These are phyloP conservation scores for Limonium bicolor DNA, from an alignment of 148 eudicot genomes.

Conservation along the genomic window DNA sequence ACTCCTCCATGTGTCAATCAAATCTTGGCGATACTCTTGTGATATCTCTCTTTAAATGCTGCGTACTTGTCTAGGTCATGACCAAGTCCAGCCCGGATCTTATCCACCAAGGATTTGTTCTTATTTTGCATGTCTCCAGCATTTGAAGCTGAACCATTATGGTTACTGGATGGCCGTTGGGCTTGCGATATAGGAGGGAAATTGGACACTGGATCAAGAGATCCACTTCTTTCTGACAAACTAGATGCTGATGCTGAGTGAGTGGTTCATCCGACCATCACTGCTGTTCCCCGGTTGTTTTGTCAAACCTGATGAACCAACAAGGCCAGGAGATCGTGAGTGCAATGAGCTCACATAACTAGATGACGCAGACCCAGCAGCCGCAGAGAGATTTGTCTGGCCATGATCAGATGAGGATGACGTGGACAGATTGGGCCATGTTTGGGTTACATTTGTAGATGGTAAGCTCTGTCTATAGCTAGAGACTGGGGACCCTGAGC, in stretches of 20 bases:
- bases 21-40: constrained; percentile 70
- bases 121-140: constrained; percentile 65
- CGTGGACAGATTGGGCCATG: constrained; percentile 17
- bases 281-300: constrained; percentile 23
- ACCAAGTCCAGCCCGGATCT: constrained; percentile 59
- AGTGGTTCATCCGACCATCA: constrained; percentile 30
- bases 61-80: constrained; percentile 57
- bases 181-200: constrained; percentile 79
- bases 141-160: too few relatives aligned
- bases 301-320: constrained; percentile 25
- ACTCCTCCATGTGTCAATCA: constrained; percentile 46
- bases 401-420: constrained; percentile 24
- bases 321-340: constrained; percentile 16
- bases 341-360: constrained; percentile 34
- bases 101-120: constrained; percentile 87
- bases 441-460: constrained; percentile 4
- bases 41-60: constrained; percentile 66
- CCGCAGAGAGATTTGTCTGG: constrained; percentile 17
- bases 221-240: constrained; percentile 25
- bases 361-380: constrained; percentile 21
- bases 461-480: constrained; percentile 14
- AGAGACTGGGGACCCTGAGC: constrained; percentile 29
- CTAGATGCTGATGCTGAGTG: constrained; percentile 71
- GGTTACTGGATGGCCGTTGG: too few relatives aligned
- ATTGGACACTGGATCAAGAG: constrained; percentile 38